These are phyloP conservation scores for Waltergamsia citrina DNA, from an alignment of 2,329 filamentous ascomycete species.

Conservation along the genomic window DNA sequence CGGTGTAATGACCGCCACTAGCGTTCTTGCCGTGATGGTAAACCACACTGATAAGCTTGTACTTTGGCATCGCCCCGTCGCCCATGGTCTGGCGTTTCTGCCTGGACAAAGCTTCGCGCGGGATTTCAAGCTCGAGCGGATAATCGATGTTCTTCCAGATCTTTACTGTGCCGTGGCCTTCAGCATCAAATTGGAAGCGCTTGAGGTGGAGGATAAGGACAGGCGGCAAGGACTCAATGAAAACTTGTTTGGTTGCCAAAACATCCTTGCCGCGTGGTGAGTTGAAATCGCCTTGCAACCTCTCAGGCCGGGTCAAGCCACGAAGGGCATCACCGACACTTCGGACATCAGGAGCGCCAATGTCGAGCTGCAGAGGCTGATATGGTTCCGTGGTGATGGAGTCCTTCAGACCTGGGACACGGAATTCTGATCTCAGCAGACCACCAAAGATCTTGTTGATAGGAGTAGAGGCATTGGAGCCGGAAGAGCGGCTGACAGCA, in stretches of 20 bases:
- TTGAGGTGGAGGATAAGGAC: slow-evolving; percentile 93
- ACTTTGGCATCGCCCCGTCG: slow-evolving; percentile 65
- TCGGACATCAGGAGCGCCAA: slow-evolving; percentile 74
- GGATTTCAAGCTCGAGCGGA: slow-evolving; percentile 87
- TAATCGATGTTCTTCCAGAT: slow-evolving; percentile 99
- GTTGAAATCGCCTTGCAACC: slow-evolving; percentile 75
- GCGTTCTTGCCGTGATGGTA: slow-evolving; percentile 98
- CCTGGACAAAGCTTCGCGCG: slow-evolving; percentile 76
- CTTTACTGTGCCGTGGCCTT: slow-evolving; percentile 76
- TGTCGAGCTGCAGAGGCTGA: slow-evolving; percentile 89
- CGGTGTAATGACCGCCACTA: slow-evolving; percentile 92
- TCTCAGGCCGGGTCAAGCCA: slow-evolving; percentile 74
- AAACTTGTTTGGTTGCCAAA: slow-evolving; percentile 83
- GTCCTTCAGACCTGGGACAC: slow-evolving; percentile 75
- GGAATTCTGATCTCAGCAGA: slow-evolving; percentile 79
- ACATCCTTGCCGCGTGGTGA: slow-evolving; percentile 68
- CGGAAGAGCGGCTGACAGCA: slow-evolving; percentile 78
- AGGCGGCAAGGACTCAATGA: slow-evolving; percentile 84
- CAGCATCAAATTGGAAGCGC: slow-evolving; percentile 90
- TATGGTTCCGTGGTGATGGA: slow-evolving; percentile 92
- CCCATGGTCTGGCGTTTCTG: slow-evolving; percentile 57
- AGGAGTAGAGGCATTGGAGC: slow-evolving; percentile 65
- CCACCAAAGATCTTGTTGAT: slow-evolving; percentile 94
- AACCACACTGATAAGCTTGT: slow-evolving; percentile 79
- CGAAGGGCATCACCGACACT: slow-evolving; percentile 90